phyloP scores from a whole-genome alignment of 768 basidiomycete species.

The Hericium alpestre region DNA sequence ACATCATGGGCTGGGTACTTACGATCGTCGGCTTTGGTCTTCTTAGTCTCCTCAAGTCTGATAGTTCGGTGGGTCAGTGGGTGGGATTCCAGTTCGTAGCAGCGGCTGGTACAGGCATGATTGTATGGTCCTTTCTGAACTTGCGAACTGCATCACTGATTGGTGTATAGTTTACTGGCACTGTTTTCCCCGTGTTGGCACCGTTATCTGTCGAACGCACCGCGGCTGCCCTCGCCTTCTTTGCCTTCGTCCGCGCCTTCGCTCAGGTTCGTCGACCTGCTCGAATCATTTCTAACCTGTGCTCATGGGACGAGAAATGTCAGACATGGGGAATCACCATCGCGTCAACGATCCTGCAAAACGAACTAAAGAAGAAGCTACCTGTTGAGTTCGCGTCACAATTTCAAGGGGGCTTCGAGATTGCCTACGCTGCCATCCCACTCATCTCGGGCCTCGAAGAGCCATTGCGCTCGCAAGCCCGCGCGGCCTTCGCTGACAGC shows the following conservation, averaged over 20 bases:
- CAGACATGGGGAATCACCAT: constrained; percentile 45
- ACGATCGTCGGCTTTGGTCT: constrained; percentile 13
- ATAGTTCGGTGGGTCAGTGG: constrained; percentile 3
- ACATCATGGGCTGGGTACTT: constrained; percentile 14
- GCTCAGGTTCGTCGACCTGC: constrained; percentile 11
- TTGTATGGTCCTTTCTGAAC: no score
- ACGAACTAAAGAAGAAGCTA: constrained; percentile 31
- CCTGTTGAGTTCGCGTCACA: constrained; percentile 26
- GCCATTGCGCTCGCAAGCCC: constrained; percentile 24
- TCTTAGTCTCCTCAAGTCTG: constrained; percentile 7
- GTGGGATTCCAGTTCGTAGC: constrained; percentile 9
- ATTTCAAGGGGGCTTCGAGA: constrained; percentile 27
- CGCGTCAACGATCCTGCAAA: constrained; percentile 40
- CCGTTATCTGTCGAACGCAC: constrained; percentile 20
- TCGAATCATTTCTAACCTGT: neutral
- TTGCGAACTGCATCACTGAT: neutral
- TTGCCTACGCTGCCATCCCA: constrained; percentile 39
- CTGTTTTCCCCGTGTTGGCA: constrained; percentile 15
- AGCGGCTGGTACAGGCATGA: neutral
- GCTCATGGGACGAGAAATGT: neutral
- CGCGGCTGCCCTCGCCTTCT: constrained; percentile 25
- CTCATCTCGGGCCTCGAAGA: constrained; percentile 25
- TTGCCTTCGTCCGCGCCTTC: constrained; percentile 17
- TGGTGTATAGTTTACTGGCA: constrained; percentile 4
- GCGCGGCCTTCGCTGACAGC: constrained; percentile 31